Evolutionary conservation across 306 rosid genomes (phyloP).

Genomic region (Rosa lucieae): DNA sequence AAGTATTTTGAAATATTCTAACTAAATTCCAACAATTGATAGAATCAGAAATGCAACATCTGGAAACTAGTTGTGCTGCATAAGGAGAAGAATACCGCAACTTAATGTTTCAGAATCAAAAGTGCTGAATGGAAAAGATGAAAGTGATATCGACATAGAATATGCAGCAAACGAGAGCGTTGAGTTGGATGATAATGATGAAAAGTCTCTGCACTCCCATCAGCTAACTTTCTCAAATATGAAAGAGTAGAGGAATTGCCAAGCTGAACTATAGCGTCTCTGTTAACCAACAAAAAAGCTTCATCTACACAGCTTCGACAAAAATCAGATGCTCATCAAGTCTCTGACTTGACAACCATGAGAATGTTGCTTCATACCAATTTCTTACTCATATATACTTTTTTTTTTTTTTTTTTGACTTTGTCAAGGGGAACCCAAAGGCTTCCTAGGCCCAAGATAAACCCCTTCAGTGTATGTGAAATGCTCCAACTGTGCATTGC

Average conservation of each 20-base stretch:
- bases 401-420: too few species aligned
- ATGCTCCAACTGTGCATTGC: too few species aligned
- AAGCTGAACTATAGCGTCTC: neutral
- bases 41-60: conserved; percentile 67
- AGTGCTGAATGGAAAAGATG: conserved; percentile 20
- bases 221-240: conserved; percentile 22
- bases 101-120: conserved; percentile 29
- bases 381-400: conserved; percentile 4
- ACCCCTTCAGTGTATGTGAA: too few species aligned
- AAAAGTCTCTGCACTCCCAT: conserved; percentile 40
- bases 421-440: too few species aligned
- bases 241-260: conserved; percentile 7
- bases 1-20: too few species aligned
- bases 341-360: neutral
- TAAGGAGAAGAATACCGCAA: conserved; percentile 23
- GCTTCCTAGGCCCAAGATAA: too few species aligned
- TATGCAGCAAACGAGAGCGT: conserved; percentile 29
- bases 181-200: conserved; percentile 41
- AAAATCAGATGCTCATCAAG: neutral
- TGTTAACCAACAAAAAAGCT: neutral
- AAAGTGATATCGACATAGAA: conserved; percentile 23
- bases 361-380: neutral
- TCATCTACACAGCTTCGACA: neutral
- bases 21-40: too few species aligned
- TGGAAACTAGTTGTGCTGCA: conserved; percentile 30